Conservation (phyloP, 192 early-diverging fungal species). For the Gonapodya prolifera region DNA sequence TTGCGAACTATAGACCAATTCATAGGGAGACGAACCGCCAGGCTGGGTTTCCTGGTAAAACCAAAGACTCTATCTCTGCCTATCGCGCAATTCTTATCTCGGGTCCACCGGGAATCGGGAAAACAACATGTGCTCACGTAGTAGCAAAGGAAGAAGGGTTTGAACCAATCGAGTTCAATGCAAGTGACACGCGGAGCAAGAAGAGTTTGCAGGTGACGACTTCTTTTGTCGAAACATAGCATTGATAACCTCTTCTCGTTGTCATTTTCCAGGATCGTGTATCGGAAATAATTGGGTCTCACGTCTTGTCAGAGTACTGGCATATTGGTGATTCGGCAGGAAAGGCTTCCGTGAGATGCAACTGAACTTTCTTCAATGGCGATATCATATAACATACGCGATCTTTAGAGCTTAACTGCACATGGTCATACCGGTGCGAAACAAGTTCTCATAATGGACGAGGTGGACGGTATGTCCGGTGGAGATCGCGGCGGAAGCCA, state of each 20-base stretch:
- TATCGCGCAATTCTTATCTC: constrained; percentile 69
- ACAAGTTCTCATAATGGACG: constrained; percentile 91
- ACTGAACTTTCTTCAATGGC: constrained; percentile 9
- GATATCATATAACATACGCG: constrained; percentile 35
- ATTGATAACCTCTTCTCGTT: no score
- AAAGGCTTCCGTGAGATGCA: background rate
- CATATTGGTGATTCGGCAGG: background rate
- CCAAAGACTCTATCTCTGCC: constrained; percentile 32
- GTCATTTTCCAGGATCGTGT: constrained; percentile 5
- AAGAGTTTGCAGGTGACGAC: constrained; percentile 68
- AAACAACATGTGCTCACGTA: constrained; percentile 92
- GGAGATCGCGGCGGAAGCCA: constrained; percentile 87
- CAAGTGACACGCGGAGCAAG: constrained; percentile 89
- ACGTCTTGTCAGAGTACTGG: constrained; percentile 7
- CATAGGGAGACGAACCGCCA: constrained; percentile 29
- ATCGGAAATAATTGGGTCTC: background rate
- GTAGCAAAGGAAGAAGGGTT: constrained; percentile 67
- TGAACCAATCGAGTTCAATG: constrained; percentile 87
- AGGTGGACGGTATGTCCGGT: constrained; percentile 97
- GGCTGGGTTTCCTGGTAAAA: constrained; percentile 34
- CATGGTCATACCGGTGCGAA: constrained; percentile 12
- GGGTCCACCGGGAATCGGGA: constrained; percentile 96
- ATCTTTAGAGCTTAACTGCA: no score
- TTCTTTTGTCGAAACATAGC: no score
- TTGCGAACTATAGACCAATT: background rate